Base-by-base conservation (phyloP, 2,329 filamentous ascomycete species). In the Tolypocladium tundrense region DNA sequence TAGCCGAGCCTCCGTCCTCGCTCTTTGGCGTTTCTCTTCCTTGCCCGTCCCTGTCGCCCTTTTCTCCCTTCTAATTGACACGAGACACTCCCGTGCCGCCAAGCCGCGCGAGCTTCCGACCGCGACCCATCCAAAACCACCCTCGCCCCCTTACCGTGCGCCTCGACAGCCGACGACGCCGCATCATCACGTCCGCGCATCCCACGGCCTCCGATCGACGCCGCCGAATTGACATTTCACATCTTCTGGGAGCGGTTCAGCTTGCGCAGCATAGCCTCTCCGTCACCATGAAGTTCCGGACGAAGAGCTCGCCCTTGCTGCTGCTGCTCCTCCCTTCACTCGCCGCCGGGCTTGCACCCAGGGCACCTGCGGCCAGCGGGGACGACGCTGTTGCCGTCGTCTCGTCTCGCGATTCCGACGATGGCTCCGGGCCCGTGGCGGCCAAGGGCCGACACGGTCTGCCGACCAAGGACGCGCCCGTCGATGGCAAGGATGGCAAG, bases 401-500 rank as follows among this genome's bases (percentile, higher is more conserved):
- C 24, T 60, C 67, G 4, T 60, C 69, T 19, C 58, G 60, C 56
- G 67, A 69, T 45, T 61, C 63, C 45, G 66, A 66, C 54, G 67
- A 69, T 24, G 54, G 61, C 11, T 59, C 67, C 13, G 56, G 63
- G 16, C 59, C 65, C n/a, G 65, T 68, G 51, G 62, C 62, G 50
- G 62, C 66, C 33, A 75, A 73, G 60, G 61, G 59, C 45, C 74
- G 73, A 56, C 68, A 69, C 55, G 68, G 69, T 37, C 59, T 75
- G 11, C 77, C 78, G 39, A 79, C 76, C 58, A 91, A 91, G 70
- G 87, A 94, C 76, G 90, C 89, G 58, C 93, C 93, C 0, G 87
- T 97, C 24, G 94, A 97, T 70, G 92, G 92, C 52, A 88, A 88
- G 66, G 94, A 97, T 75, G 94, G 94, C 53, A 94, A 92, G 75